Percentiles rank a stretch among this genome's conserved stretches.
Evolutionary conservation across 2,329 filamentous ascomycete species (phyloP).

Genomic region (Talaromyces albobiverticillius): DNA sequence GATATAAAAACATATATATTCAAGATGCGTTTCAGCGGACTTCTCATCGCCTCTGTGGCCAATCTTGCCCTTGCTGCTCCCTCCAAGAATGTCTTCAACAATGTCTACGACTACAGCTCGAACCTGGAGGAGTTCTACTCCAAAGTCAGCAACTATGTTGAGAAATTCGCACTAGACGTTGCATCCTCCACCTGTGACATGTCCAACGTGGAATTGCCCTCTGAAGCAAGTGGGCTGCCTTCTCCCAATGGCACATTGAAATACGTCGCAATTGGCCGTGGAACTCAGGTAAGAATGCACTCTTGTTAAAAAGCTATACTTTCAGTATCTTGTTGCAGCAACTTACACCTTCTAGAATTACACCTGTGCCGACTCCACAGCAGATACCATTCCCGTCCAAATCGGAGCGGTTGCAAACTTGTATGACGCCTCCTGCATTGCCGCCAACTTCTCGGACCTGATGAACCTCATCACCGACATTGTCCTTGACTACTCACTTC

Average conservation of each 20-base stretch:
- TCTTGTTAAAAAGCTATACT: no score
- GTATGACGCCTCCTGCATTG: conserved; percentile 83
- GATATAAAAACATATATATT: not conserved
- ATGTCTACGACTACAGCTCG: conserved; percentile 38
- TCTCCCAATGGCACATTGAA: conserved; percentile 58
- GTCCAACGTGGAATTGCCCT: conserved; percentile 33
- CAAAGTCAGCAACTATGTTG: conserved; percentile 38
- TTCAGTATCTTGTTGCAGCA: no score
- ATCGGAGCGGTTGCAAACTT: conserved; percentile 77
- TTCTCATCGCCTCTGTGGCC: conserved; percentile 24
- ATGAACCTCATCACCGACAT: conserved; percentile 63
- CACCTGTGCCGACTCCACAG: conserved; percentile 67
- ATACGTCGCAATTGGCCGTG: conserved; percentile 82
- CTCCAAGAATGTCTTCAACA: conserved; percentile 25
- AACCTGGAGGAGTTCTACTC: conserved; percentile 39
- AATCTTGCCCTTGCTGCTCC: conserved; percentile 36
- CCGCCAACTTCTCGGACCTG: conserved; percentile 65
- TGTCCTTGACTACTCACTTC: conserved; percentile 65
- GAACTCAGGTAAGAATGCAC: conserved; percentile 63
- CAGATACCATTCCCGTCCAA: conserved; percentile 60
- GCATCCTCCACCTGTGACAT: conserved; percentile 30
- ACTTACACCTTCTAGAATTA: conserved; percentile 66
- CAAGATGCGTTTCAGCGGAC: conserved; percentile 12
- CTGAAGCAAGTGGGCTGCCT: conserved; percentile 60
- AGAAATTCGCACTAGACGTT: conserved; percentile 18